Evolutionary conservation across 2,329 filamentous ascomycete genomes (phyloP), one percentile per base, ranked within the genome.

Genomic region (Hymenoscyphus fructigenus): DNA sequence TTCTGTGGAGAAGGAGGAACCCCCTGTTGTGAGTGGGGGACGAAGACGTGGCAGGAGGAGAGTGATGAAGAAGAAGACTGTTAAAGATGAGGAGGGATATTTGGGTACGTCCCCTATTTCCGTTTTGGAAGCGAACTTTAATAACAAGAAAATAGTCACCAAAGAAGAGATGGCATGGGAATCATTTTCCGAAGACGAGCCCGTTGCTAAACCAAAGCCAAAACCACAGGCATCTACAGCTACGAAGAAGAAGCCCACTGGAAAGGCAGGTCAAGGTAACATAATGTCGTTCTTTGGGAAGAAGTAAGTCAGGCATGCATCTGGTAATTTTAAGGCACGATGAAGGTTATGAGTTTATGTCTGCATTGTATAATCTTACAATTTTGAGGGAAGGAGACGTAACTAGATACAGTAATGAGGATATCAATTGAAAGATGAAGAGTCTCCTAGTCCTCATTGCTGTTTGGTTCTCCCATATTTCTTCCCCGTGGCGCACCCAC

Each of bases 201-300:
- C 88, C 26, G 77, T 79, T 9, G 82, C 84, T 74, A 87, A 86
- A 72, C 74, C 80, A 12, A 89, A 86, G 73, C 73, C 80, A 6
- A 89, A 87, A 66, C 68, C 78, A 60, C 70, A 57, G 72, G 70
- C 60, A 64, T 73, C 57, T 66, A 70, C 75, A 61, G 80, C 79
- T 1, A 78, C 80, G 6, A 76, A 79, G 26, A 80, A 83, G 65
- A 90, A 89, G 74, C 72, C 79, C 23, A 79, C 79, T 1, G 79
- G 81, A 1, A 91, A 92, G 74, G 77, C 78, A 7, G 76, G 85
- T 2, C 89, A 92, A 73, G 92, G 93, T 2, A 96, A 83, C 75
- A 96, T 97, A 74, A 96, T 93, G 89, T 92, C 89, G 0, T 97
- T 97, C 79, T 97, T 97, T 77, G 84, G 85, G 53, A 97, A 96